Base-by-base conservation (phyloP, 2,329 filamentous ascomycete genomes). In the Blastomyces parvus region DNA sequence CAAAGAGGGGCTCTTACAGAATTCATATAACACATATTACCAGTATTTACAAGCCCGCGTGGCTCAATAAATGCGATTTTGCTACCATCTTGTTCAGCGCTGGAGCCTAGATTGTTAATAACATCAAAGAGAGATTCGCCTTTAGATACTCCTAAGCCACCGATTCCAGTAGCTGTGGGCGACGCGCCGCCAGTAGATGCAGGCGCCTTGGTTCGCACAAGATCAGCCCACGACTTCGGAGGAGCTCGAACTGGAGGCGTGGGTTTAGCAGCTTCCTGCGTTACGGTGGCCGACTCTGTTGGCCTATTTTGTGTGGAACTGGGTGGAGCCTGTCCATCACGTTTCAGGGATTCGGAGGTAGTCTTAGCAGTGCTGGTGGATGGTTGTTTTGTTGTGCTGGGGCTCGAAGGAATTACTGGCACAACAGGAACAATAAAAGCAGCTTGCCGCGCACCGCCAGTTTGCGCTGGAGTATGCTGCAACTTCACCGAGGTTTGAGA, bases 1-100 rank as follows among this genome's bases (percentile, higher is more conserved):
- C 25, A 13, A 52, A 19, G 5, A 27, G 14, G 22, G 22, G 3
- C n/a, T 79, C 90, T 79, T 82, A 96, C 93, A 67, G 94, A 97
- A 80, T 97, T 99, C 94, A 99, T 97, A 78, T 99, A 99, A 78
- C 94, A 99, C 90, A 97, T 95, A 74, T 99, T 97, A 59, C 94
- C 94, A 50, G 93, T 95, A 77, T 99, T 99, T 69, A 96, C 89
- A 72, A 99, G 83, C 59, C 94, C 94, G 68, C 93, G 86, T 60
- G 94, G 94, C 77, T 97, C 91, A 60, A 99, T 82, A 72, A 97
- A 97, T 22, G 88, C 82, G 68, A 93, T 80, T 70, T 88, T 90
- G 40, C 84, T 79, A 46, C 76, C 74, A 66, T 79, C 77, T 64
- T 82, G 79, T 57, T 82, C 82, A 46, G 81, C 80, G 63, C 85